Evolutionary conservation across 768 basidiomycete species (phyloP).

Genomic region (Neoboletus subvelutipes): DNA sequence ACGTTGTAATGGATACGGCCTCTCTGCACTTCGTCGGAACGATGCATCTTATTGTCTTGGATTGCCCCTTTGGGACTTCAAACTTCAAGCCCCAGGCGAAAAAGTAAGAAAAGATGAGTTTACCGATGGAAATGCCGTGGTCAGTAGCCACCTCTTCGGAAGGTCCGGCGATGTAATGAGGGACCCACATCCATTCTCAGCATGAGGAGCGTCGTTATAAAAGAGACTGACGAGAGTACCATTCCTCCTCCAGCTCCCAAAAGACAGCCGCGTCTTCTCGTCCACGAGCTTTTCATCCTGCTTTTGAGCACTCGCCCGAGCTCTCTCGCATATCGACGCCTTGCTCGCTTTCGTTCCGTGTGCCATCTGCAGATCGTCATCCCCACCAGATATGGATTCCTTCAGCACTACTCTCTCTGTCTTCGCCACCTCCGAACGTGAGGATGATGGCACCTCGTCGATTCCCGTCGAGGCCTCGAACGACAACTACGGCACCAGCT

Average conservation of each 20-base stretch:
- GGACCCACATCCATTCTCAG: background rate
- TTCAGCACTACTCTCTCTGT: constrained; percentile 18
- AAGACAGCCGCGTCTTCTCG: background rate
- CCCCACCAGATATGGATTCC: constrained; percentile 21
- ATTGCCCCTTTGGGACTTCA: constrained; percentile 3
- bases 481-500: background rate
- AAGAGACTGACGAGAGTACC: constrained; percentile 1
- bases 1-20: background rate
- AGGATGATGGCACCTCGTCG: constrained; percentile 14
- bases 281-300: background rate
- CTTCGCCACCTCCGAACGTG: constrained; percentile 6
- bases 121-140: background rate
- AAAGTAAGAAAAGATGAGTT: background rate
- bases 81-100: too few species aligned
- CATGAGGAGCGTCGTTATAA: constrained; percentile 15
- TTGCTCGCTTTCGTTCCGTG: background rate
- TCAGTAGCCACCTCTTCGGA: background rate
- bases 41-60: constrained; percentile 21
- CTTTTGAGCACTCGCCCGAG: constrained; percentile 1
- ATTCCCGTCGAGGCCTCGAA: constrained; percentile 14
- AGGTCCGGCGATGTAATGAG: background rate
- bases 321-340: too few species aligned
- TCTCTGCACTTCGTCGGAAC: too few species aligned
- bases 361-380: background rate
- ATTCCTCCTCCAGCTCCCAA: constrained; percentile 4